Percentiles rank a stretch among this genome's conserved stretches.
These are phyloP conservation scores for Coemansia sp. DNA, from an alignment of 192 early-diverging fungal species.

Conservation along the genomic window DNA sequence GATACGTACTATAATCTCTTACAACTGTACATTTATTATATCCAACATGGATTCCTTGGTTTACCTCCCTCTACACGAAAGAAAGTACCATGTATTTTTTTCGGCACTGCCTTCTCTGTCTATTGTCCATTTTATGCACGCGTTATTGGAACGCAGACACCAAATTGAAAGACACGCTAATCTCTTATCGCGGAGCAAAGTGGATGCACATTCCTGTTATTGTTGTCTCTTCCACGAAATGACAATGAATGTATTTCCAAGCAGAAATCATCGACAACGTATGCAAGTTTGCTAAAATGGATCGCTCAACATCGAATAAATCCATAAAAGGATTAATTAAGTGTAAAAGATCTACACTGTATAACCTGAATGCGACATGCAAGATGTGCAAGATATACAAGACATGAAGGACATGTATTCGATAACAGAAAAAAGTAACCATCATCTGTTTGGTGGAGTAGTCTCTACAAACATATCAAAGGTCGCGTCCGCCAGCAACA, in stretches of 20 bases:
- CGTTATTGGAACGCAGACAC: conserved; percentile 4
- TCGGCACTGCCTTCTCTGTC: background rate
- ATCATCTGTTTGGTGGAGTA: background rate
- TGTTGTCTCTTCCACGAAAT: background rate
- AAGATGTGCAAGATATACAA: too few relatives aligned
- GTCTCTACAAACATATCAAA: background rate
- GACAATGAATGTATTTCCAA: background rate
- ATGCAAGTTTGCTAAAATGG: background rate
- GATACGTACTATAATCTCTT: conserved; percentile 1
- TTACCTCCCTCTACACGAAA: background rate
- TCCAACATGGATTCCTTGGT: background rate
- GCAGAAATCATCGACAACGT: background rate
- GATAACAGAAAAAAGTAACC: background rate
- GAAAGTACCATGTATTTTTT: background rate
- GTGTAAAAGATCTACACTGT: background rate
- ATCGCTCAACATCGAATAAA: conserved; percentile 12
- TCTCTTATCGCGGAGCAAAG: background rate
- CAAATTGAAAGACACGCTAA: conserved; percentile 2
- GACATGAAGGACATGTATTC: background rate
- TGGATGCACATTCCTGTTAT: background rate
- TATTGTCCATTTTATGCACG: background rate
- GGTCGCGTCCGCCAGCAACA: background rate
- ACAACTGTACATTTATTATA: background rate
- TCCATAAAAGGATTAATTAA: conserved; percentile 21
- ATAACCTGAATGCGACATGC: too few relatives aligned